Conservation (phyloP, 148 eudicot species). For the Chenopodium berlandieri region DNA sequence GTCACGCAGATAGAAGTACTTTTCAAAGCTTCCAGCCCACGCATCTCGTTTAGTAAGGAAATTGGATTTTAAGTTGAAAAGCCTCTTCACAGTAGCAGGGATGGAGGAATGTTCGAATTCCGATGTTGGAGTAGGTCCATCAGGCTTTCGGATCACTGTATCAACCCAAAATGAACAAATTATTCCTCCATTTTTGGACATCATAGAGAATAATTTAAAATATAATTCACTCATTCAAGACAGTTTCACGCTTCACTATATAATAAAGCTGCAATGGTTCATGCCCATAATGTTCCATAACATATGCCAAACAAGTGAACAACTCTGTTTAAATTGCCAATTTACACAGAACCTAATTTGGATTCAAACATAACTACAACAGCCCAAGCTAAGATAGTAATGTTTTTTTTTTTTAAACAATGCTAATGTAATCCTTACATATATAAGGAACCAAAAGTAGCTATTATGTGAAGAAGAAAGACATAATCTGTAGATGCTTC, state of each 20-base stretch:
- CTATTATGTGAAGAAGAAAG: too few relatives aligned
- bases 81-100: conserved; percentile 87
- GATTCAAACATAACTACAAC: background rate
- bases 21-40: conserved; percentile 96
- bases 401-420: too few relatives aligned
- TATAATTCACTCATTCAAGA: background rate
- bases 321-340: background rate
- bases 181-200: background rate
- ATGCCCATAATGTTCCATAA: background rate
- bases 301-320: background rate
- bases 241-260: background rate
- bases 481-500: too few relatives aligned
- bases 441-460: background rate
- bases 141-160: conserved; percentile 81
- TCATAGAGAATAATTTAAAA: background rate
- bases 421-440: too few relatives aligned
- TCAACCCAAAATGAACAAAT: conserved; percentile 21
- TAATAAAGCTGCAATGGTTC: background rate
- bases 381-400: background rate
- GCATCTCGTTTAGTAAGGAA: conserved; percentile 88
- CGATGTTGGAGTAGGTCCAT: conserved; percentile 73
- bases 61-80: conserved; percentile 71
- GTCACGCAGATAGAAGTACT: conserved; percentile 60
- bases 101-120: conserved; percentile 88
- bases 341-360: background rate